Conservation (phyloP, 2,329 filamentous ascomycete species). For the Fonsecaea nubica region DNA sequence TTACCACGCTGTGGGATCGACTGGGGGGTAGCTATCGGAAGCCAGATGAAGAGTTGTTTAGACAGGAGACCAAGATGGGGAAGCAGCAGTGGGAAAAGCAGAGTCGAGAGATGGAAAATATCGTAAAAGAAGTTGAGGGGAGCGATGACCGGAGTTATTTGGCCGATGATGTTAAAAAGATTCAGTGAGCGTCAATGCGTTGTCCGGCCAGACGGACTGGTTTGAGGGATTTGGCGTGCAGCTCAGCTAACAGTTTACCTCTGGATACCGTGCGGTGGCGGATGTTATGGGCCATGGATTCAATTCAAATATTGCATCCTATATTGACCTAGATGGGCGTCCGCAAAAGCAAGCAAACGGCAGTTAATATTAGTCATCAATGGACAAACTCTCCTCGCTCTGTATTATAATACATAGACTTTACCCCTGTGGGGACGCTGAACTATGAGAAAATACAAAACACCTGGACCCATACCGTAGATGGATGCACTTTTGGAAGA, state of each 20-base stretch:
- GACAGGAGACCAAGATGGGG: constrained; percentile 84
- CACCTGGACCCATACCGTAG: too few relatives aligned
- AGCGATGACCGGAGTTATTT: constrained; percentile 55
- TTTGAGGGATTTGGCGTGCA: neutral
- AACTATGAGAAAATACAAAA: too few relatives aligned
- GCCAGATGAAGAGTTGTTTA: constrained; percentile 85
- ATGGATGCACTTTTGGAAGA: too few relatives aligned
- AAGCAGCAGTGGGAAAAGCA: constrained; percentile 80
- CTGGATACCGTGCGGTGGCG: neutral
- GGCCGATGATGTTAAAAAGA: constrained; percentile 24
- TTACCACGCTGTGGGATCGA: constrained; percentile 90
- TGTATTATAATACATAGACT: neutral
- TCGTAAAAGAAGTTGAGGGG: constrained; percentile 76
- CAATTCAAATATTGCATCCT: neutral
- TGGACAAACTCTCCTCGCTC: neutral
- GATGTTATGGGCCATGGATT: neutral
- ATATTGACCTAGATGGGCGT: neutral
- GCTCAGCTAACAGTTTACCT: neutral
- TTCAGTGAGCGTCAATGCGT: constrained; percentile 14
- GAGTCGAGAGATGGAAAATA: constrained; percentile 74
- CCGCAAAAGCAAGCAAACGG: neutral
- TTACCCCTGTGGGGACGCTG: too few relatives aligned
- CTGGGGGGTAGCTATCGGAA: constrained; percentile 84
- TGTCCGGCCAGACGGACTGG: neutral
- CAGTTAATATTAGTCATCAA: neutral